These are phyloP conservation scores for Saccharomyces pastorianus DNA, from an alignment of 1,139 yeast genomes.

Conservation along the genomic window DNA sequence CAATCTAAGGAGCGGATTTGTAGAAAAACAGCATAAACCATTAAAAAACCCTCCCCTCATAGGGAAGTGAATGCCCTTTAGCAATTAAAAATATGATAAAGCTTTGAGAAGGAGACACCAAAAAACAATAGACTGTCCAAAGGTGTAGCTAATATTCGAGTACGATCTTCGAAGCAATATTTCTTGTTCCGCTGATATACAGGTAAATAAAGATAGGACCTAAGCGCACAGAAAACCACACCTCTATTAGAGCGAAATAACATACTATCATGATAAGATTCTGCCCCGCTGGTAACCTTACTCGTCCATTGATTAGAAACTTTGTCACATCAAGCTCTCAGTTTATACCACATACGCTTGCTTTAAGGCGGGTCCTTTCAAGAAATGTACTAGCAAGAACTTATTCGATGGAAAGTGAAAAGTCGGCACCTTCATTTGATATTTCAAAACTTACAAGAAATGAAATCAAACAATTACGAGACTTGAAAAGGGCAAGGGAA, in stretches of 20 bases:
- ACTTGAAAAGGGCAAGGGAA: conserved; percentile 28
- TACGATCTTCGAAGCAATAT: background rate
- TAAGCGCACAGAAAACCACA: background rate
- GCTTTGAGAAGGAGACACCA: background rate
- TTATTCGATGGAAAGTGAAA: background rate
- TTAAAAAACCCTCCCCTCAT: background rate
- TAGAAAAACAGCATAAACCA: background rate
- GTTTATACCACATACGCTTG: background rate
- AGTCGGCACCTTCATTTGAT: conserved; percentile 11
- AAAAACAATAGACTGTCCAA: background rate
- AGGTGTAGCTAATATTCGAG: background rate
- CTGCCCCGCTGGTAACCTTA: background rate
- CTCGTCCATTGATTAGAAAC: background rate
- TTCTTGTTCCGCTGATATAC: background rate
- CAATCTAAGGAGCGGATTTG: conserved; percentile 2
- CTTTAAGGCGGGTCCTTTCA: background rate
- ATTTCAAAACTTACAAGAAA: conserved; percentile 30
- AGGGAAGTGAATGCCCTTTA: background rate
- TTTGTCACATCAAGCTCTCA: background rate
- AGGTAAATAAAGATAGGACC: background rate
- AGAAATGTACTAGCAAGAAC: background rate
- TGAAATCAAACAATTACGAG: conserved; percentile 32
- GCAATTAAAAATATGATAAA: background rate
- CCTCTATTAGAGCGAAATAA: background rate
- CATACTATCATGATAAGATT: background rate